Conservation (phyloP, 169 alveolate genomes). For the Cryptosporidium viatorum region DNA sequence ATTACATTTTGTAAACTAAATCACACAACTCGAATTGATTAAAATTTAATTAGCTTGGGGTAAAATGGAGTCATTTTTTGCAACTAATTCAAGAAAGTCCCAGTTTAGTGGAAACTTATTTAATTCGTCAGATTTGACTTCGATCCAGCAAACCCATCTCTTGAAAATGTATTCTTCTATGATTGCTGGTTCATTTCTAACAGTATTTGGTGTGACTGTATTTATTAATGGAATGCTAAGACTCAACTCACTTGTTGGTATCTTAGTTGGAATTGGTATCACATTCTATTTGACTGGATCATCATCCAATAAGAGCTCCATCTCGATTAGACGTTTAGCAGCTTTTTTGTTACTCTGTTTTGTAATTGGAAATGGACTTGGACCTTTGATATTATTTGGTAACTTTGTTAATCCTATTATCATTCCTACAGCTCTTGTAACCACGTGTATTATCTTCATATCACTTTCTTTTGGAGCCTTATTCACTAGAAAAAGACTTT, state of each 20-base stretch:
- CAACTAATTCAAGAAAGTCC: constrained; percentile 41
- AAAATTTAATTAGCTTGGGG: not conserved
- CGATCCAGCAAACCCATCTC: constrained; percentile 42
- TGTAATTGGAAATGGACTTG: constrained; percentile 55
- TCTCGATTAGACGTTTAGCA: constrained; percentile 26
- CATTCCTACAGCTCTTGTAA: constrained; percentile 57
- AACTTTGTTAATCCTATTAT: constrained; percentile 51
- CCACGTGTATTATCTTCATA: constrained; percentile 46
- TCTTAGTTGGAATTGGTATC: constrained; percentile 33
- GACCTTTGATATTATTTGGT: constrained; percentile 55
- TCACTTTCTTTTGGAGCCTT: constrained; percentile 55
- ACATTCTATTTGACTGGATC: constrained; percentile 35
- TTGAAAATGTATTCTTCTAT: constrained; percentile 60
- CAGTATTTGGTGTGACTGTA: constrained; percentile 54
- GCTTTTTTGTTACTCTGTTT: constrained; percentile 47
- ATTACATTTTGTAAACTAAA: no score
- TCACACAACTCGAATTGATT: not conserved
- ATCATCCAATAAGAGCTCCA: constrained; percentile 2
- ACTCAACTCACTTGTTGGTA: constrained; percentile 13
- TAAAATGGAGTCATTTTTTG: constrained; percentile 52
- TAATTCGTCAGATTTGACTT: constrained; percentile 25
- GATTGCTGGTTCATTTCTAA: constrained; percentile 45
- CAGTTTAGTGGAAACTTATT: constrained; percentile 51
- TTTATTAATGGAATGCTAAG: constrained; percentile 42
- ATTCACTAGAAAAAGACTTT: constrained; percentile 57